Base-by-base conservation (phyloP, 1,284 basidiomycete species). In the Amanita bisporigera region DNA sequence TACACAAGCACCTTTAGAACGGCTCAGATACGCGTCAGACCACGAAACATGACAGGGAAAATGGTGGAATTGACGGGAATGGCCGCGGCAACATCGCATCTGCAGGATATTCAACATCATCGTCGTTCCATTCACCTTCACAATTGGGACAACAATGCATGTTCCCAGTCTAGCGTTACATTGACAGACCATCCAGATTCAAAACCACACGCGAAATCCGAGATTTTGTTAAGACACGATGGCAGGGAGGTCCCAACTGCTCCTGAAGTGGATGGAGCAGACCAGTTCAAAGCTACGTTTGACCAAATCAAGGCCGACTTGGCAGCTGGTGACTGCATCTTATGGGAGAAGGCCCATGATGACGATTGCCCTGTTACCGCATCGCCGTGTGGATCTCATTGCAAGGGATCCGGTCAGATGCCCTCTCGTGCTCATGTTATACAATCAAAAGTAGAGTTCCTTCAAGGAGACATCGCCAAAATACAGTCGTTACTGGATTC, bases 1-100 rank as follows among this genome's bases (percentile, higher is more conserved):
- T 99, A 98, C 77, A 96, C 95, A 9, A 93, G 95, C 68, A 86
- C 94, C 10, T 99, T 98, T 87, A 95, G 92, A 79, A 90, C 93
- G 2, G 87, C 89, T 10, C 93, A 92, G n/a, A 85, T 98, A 52
- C 87, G 90, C 57, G 96, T 98, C 87, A 89, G 95, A 17, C 86
- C 92, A 0, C 79, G 86, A 12, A 88, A 87, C 14, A 88, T 95
- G 84, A 87, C 89, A 26, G 84, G 86, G 59, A 86, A 86, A 71
- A 91, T 91, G 73, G 88, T 92, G 36, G 87, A 91, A 66, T 83
- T 93, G 55, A 92, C 93, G 4, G 94, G 93, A 11, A 87, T 92
- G 21, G 94, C 93, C 29, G 94, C 94, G 14, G 94, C 94, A 17
- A 88, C 90, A 19, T 94, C 93, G 6, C 91, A 94, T 78, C 81